phyloP scores from a whole-genome alignment of 1,284 basidiomycete genomes.

The Rhizoctonia solani region DNA sequence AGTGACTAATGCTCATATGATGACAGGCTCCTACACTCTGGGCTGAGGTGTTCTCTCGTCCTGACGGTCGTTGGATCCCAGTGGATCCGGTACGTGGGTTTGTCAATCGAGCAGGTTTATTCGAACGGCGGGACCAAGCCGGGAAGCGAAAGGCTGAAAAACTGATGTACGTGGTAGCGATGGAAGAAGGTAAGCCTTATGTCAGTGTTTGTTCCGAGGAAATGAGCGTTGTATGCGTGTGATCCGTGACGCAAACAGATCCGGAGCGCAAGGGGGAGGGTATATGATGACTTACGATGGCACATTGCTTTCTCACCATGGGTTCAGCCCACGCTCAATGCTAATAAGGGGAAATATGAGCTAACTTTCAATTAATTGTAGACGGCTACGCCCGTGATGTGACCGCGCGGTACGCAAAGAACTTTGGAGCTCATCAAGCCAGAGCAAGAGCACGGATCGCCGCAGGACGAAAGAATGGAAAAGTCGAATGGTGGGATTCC shows the following conservation, averaged over 20 bases:
- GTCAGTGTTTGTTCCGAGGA: constrained; percentile 22
- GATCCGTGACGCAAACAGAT: constrained; percentile 53
- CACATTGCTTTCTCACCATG: background rate
- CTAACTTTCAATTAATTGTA: constrained; percentile 34
- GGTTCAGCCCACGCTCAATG: too few species aligned
- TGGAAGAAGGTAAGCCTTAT: constrained; percentile 83
- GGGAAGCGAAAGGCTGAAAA: constrained; percentile 66
- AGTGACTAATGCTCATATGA: background rate
- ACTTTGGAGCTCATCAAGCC: constrained; percentile 80
- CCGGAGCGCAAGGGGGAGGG: background rate
- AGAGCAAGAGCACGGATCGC: constrained; percentile 68
- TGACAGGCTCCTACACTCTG: constrained; percentile 81
- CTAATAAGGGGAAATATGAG: background rate
- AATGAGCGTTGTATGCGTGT: background rate
- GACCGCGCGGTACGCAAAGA: constrained; percentile 65
- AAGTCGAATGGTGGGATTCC: constrained; percentile 84
- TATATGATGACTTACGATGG: too few species aligned
- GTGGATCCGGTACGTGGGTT: constrained; percentile 85
- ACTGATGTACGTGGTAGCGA: constrained; percentile 90
- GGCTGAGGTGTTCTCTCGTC: constrained; percentile 95
- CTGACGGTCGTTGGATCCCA: constrained; percentile 90
- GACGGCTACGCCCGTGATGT: constrained; percentile 58
- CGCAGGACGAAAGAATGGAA: constrained; percentile 59
- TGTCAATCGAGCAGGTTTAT: constrained; percentile 79
- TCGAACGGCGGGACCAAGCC: constrained; percentile 58